These are phyloP conservation scores for Chlamydomonas incerta DNA, from an alignment of 139 green algal species.

Conservation along the genomic window DNA sequence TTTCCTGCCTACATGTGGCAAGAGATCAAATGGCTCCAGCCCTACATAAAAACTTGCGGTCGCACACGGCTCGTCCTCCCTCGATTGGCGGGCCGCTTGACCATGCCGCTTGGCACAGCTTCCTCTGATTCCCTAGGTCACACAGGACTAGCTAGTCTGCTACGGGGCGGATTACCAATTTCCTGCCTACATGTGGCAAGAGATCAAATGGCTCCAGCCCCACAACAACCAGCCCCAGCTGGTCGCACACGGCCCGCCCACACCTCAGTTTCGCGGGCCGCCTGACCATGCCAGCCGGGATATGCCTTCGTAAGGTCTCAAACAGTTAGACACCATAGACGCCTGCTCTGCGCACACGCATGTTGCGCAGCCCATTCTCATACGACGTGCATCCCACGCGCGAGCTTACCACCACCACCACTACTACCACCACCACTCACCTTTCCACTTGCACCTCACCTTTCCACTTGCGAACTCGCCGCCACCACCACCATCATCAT, in stretches of 20 bases:
- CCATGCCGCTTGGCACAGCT: neutral
- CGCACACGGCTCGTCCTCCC: slow-evolving; percentile 17
- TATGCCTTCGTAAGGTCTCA: neutral
- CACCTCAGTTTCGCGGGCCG: neutral
- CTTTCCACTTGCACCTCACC: too few species aligned
- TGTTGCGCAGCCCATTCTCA: too few species aligned
- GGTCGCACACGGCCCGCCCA: slow-evolving; percentile 29
- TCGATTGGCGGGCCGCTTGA: neutral
- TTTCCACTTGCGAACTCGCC: too few species aligned
- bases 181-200: slow-evolving; percentile 70
- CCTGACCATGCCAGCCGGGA: neutral
- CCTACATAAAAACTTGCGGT: slow-evolving; percentile 52
- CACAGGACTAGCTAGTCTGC: too few species aligned
- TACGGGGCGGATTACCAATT: slow-evolving; percentile 79
- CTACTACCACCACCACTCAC: too few species aligned
- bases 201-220: slow-evolving; percentile 82
- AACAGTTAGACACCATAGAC: too few species aligned
- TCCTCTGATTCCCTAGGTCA: too few species aligned
- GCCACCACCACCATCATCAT: too few species aligned
- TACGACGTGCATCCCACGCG: too few species aligned
- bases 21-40: slow-evolving; percentile 79
- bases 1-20: slow-evolving; percentile 75
- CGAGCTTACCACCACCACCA: too few species aligned
- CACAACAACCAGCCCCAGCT: slow-evolving; percentile 34
- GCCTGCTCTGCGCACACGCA: too few species aligned